Conservation (phyloP, 106 monocot species). For the Acorus gramineus region DNA sequence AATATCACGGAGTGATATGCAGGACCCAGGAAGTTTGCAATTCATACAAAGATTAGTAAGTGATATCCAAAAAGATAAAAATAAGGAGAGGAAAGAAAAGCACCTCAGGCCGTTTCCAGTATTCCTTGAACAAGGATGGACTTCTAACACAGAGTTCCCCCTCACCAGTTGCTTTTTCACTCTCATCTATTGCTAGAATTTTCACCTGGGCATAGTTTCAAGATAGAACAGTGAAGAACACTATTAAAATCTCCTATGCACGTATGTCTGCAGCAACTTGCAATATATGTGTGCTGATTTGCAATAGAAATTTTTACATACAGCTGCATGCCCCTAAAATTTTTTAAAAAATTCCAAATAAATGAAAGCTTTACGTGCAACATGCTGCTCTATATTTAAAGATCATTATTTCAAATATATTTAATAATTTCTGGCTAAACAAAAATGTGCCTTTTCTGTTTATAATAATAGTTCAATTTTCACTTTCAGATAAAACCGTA, state of each 20-base stretch:
- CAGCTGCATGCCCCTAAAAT: too few relatives aligned
- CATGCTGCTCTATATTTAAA: background rate
- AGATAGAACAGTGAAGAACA: background rate
- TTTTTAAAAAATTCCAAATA: too few relatives aligned
- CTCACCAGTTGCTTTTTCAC: conserved; percentile 21
- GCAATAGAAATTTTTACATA: too few relatives aligned
- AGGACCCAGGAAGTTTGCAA: background rate
- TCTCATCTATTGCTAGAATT: conserved; percentile 62
- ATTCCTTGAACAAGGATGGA: conserved; percentile 93
- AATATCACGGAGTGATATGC: too few relatives aligned
- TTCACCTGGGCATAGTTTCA: conserved; percentile 47
- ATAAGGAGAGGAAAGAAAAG: background rate
- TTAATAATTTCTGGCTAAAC: too few relatives aligned
- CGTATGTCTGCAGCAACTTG: too few relatives aligned
- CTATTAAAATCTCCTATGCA: too few relatives aligned
- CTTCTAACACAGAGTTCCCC: conserved; percentile 97
- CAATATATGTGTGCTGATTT: too few relatives aligned
- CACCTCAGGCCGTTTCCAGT: conserved; percentile 92
- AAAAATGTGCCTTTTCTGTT: too few relatives aligned
- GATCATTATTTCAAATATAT: too few relatives aligned
- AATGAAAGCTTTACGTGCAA: background rate
- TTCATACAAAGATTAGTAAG: background rate
- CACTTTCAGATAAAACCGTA: too few relatives aligned
- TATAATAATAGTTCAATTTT: too few relatives aligned
- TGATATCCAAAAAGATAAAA: background rate